These are phyloP conservation scores for Scalesia atractyloides DNA, from an alignment of 129 eudicot species.

Conservation along the genomic window DNA sequence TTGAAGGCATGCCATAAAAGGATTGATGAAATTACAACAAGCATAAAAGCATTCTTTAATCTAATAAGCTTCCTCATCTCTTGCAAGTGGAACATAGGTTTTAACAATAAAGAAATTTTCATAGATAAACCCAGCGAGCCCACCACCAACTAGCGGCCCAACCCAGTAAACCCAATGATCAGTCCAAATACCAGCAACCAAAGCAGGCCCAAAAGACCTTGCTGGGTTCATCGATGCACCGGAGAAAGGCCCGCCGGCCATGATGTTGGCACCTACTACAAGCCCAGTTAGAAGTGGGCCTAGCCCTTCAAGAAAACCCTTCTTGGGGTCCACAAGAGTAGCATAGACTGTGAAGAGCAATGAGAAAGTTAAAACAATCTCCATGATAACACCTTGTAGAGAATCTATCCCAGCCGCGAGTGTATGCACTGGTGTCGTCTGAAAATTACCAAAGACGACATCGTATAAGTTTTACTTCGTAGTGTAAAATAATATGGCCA, in stretches of 20 bases:
- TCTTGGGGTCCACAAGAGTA: conserved; percentile 83
- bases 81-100: conserved; percentile 48
- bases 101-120: conserved; percentile 64
- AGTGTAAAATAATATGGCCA: too few species aligned
- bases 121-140: conserved; percentile 68
- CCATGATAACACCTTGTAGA: conserved; percentile 82
- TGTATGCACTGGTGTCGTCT: conserved; percentile 71
- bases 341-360: conserved; percentile 76
- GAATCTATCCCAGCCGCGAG: conserved; percentile 64
- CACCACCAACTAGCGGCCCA: conserved; percentile 91
- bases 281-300: conserved; percentile 85
- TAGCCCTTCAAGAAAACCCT: conserved; percentile 58
- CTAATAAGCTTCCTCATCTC: conserved; percentile 45
- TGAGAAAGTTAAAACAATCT: conserved; percentile 75
- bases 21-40: neutral
- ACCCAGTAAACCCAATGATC: conserved; percentile 95
- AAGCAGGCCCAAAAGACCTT: conserved; percentile 90
- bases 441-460: conserved; percentile 15
- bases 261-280: conserved; percentile 82
- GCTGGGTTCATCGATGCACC: conserved; percentile 99
- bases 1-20: neutral
- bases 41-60: conserved; percentile 1
- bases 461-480: conserved; percentile 8
- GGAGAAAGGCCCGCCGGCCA: conserved; percentile 81
- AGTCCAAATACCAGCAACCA: conserved; percentile 77